Percentiles rank a stretch among this genome's conserved stretches.
Evolutionary conservation across 768 basidiomycete genomes (phyloP).

Genomic region (Suillus paluster): DNA sequence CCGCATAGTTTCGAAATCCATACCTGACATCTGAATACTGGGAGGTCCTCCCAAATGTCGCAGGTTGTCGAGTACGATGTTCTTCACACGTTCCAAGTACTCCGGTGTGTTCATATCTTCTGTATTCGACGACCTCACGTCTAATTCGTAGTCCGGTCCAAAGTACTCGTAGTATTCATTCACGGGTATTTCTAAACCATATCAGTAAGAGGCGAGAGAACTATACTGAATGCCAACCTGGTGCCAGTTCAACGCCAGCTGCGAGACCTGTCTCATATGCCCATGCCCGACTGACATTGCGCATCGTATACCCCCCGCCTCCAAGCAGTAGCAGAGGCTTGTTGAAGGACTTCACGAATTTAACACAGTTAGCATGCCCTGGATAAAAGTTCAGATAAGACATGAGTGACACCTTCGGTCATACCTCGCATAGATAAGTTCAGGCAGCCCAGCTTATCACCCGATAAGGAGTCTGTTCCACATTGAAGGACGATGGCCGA

Average conservation of each 20-base stretch:
- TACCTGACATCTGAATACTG: conserved; percentile 90
- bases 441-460: conserved; percentile 94
- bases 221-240: conserved; percentile 51
- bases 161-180: conserved; percentile 99
- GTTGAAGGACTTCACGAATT: conserved; percentile 95
- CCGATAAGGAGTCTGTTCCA: conserved; percentile 95
- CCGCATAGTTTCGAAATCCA: conserved; percentile 18
- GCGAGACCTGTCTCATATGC: conserved; percentile 98
- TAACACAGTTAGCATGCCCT: conserved; percentile 98
- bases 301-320: conserved; percentile 98
- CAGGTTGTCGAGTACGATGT: conserved; percentile 90
- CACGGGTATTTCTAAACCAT: conserved; percentile 85
- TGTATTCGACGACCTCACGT: conserved; percentile 93
- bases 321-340: conserved; percentile 93
- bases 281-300: conserved; percentile 96
- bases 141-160: conserved; percentile 94
- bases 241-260: conserved; percentile 92
- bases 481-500: conserved; percentile 97
- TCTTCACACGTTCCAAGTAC: conserved; percentile 92
- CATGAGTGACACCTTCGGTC: background rate
- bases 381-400: conserved; percentile 10
- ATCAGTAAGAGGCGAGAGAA: conserved; percentile 14
- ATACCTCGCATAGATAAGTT: conserved; percentile 95
- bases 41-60: conserved; percentile 87
- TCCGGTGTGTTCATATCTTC: conserved; percentile 94